Evolutionary conservation across 148 eudicot species (phyloP).

Genomic region (Rhododendron griersonianum): DNA sequence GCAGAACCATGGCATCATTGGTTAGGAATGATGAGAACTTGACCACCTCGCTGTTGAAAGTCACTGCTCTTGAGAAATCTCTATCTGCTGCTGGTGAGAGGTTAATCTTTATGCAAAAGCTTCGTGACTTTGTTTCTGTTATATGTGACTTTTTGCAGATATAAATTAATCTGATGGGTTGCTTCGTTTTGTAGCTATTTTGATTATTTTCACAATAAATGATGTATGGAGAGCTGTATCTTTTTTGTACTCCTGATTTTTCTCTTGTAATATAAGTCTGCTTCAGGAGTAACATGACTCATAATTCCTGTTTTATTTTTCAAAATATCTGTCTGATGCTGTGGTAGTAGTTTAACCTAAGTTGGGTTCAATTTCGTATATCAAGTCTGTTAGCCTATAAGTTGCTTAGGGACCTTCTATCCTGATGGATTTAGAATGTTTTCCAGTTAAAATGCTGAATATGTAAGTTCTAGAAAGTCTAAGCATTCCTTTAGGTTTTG

Average conservation of each 20-base stretch:
- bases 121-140: slow-evolving; percentile 90
- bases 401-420: neutral
- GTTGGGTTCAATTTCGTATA: neutral
- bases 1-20: slow-evolving; percentile 54
- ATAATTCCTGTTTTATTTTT: neutral
- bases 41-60: slow-evolving; percentile 54
- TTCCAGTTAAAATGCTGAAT: neutral
- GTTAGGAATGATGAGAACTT: slow-evolving; percentile 68
- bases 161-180: slow-evolving; percentile 30
- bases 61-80: slow-evolving; percentile 59
- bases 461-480: neutral
- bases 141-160: slow-evolving; percentile 97
- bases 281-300: neutral
- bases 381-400: neutral
- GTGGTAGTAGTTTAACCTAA: neutral
- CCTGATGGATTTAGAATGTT: neutral
- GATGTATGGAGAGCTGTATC: neutral
- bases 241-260: neutral
- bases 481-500: neutral
- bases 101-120: slow-evolving; percentile 96
- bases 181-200: slow-evolving; percentile 1
- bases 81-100: slow-evolving; percentile 83
- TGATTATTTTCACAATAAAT: neutral
- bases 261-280: neutral
- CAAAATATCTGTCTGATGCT: neutral